Evolutionary conservation across 2,329 filamentous ascomycete species (phyloP).

Genomic region (Aspergillus brunneoviolaceus): DNA sequence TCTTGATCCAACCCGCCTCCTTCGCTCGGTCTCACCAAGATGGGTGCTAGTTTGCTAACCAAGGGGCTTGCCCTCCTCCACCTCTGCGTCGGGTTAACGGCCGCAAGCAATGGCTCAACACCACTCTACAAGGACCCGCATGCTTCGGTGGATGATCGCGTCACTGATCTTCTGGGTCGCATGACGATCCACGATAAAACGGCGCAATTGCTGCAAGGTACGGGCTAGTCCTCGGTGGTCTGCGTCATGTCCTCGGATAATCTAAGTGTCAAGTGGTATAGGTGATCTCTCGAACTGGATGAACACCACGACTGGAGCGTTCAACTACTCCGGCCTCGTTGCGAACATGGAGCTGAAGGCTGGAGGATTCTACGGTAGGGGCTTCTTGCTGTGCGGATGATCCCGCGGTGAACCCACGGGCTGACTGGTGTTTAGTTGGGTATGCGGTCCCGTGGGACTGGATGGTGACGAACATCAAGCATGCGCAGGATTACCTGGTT

Average conservation of each 20-base stretch:
- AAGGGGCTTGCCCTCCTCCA: slow-evolving; percentile 28
- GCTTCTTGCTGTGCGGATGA: background rate
- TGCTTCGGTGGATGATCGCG: slow-evolving; percentile 62
- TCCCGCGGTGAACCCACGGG: background rate
- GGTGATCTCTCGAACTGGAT: slow-evolving; percentile 73
- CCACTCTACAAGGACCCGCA: slow-evolving; percentile 61
- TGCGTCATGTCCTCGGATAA: background rate
- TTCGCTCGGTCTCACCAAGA: background rate
- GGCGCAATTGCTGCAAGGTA: slow-evolving; percentile 63
- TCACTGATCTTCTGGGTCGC: slow-evolving; percentile 65
- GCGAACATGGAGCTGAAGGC: slow-evolving; percentile 65
- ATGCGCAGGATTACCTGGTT: slow-evolving; percentile 67
- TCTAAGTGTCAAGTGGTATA: slow-evolving; percentile 11
- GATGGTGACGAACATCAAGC: slow-evolving; percentile 62
- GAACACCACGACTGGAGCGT: slow-evolving; percentile 63
- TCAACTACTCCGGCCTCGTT: slow-evolving; percentile 66
- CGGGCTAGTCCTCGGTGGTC: background rate
- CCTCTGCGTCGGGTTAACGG: slow-evolving; percentile 20
- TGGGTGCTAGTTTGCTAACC: slow-evolving; percentile 20
- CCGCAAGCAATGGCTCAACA: slow-evolving; percentile 18
- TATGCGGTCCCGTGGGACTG: slow-evolving; percentile 64
- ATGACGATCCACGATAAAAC: slow-evolving; percentile 77
- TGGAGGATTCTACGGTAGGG: slow-evolving; percentile 63
- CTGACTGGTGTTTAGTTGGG: slow-evolving; percentile 50
- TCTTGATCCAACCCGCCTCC: background rate